Base-by-base conservation (phyloP, 1,284 basidiomycete species). In the Leccinum holopus region DNA sequence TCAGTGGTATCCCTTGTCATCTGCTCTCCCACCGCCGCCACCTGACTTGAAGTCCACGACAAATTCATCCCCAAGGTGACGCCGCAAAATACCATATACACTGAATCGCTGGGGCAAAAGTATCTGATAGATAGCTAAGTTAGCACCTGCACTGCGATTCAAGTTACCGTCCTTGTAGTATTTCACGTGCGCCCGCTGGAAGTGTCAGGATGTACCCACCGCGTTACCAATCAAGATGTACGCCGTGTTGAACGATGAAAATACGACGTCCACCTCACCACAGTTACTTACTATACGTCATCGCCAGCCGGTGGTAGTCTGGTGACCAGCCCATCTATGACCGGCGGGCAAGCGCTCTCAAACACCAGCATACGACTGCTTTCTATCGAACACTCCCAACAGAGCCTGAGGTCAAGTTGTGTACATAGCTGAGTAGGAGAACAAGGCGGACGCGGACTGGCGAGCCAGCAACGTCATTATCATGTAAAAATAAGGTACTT, bases 101-200 rank as follows among this genome's bases (percentile, higher is more conserved):
- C 35, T 37, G 35, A 37, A 37, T 37, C 35, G 35, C 35, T 37
- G 35, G 35, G 35, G 14, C 35, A 14, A 37, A 14, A 14, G 35
- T 37, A 37, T 37, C 35, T 1, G 9, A 9, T 32, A 32, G 30
- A 32, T 32, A 32, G 7, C 30, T 28, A 28, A 28, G 28, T 32
- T 32, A 8, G 8, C 30, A 32, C 30, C 8, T 32, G 30, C 30
- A 33, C 11, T 33, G 33, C 10, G 33, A 33, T 28, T 28, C 28
- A 28, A 28, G 6, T 33, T 33, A 33, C 11, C 33, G 11, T 11
- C 33, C 33, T 11, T 33, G 3, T 11, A 28, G 33, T 72, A 69
- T 71, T 41, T 16, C 32, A 41, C n/a, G 1, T 9, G 1, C 18
- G 14, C 39, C 14, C 30, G n/a, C n/a, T 7, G 18, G 12, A 63